Base-by-base conservation (phyloP, 176 grass and related monocot species). In the Zizania latifolia region DNA sequence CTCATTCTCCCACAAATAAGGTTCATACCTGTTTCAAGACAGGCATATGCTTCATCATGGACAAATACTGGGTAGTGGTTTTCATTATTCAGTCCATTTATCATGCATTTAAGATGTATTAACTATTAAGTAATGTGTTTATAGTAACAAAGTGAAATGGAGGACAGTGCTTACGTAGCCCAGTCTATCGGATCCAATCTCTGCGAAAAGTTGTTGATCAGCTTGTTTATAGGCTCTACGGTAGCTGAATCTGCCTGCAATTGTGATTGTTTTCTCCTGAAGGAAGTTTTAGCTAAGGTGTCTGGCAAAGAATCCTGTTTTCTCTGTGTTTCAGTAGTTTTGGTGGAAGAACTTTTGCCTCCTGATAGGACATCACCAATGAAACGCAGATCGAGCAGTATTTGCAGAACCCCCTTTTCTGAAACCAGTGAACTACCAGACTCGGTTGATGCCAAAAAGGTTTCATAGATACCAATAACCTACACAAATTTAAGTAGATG, bases 1-100 rank as follows among this genome's bases (percentile, higher is more conserved):
- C 92, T 99, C 96, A 68, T 99, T 99, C 89, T 95, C 92, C 96
- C 96, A 95, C 17, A 99, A 66, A 70, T 99, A 99, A 68, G 89
- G 70, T 64, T 99, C 96, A 77, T 99, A 99, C 85, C 96, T 99
- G 87, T 84, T 89, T 71, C 44, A 86, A 71, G 14, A 13, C 41
- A n/a, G n/a, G n/a, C n/a, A 87, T 16, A 73, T 44, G 60, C 41
- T 75, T 78, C 39, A 80, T 37, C 75, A 62, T 60, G 39, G 4
- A 78, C 33, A 53, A 65, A 66, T 71, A 8, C 10, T 5, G 22
- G 37, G 8, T 46, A 76, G 28, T 12, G 13, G 24, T 69, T 61
- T n/a, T n/a, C n/a, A 21, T 53, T 53, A 53, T 53, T 21, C n/a
- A 70, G 57, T 81, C 26, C 9, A 64, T 14, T 73, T 10, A 15